Conservation (phyloP, 371 early-diverging fungal genomes). For the Apophysomyces ossiformis region DNA sequence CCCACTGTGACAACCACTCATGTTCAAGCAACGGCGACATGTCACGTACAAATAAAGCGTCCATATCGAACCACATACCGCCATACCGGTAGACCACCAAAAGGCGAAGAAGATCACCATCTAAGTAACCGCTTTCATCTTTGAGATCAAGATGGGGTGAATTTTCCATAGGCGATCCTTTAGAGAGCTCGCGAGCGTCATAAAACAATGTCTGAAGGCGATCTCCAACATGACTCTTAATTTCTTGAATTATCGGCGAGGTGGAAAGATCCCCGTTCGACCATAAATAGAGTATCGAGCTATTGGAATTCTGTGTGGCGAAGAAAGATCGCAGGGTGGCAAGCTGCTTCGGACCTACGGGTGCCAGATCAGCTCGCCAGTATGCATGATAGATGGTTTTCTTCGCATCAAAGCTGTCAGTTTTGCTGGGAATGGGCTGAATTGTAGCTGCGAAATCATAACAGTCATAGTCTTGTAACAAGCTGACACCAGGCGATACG, state of each 20-base stretch:
- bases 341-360: conserved; percentile 53
- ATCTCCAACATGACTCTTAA: conserved; percentile 40
- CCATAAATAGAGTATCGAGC: conserved; percentile 49
- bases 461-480: conserved; percentile 56
- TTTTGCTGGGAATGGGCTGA: conserved; percentile 21
- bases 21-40: conserved; percentile 55
- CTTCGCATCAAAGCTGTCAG: background rate
- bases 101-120: conserved; percentile 55
- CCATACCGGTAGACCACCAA: conserved; percentile 55
- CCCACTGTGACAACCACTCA: conserved; percentile 62
- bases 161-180: conserved; percentile 52
- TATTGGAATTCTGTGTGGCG: conserved; percentile 50
- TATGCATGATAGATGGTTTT: conserved; percentile 55
- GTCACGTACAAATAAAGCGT: conserved; percentile 54
- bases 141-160: conserved; percentile 48
- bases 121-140: conserved; percentile 53
- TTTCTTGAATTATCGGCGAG: conserved; percentile 39
- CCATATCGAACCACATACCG: conserved; percentile 68
- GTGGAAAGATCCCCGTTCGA: conserved; percentile 53
- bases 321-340: conserved; percentile 55
- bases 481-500: conserved; percentile 47
- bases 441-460: conserved; percentile 58
- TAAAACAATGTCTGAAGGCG: conserved; percentile 41
- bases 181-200: conserved; percentile 40
- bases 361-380: conserved; percentile 55